These are phyloP conservation scores for Petunia secreta DNA, from an alignment of 257 asterid genomes.

Conservation along the genomic window DNA sequence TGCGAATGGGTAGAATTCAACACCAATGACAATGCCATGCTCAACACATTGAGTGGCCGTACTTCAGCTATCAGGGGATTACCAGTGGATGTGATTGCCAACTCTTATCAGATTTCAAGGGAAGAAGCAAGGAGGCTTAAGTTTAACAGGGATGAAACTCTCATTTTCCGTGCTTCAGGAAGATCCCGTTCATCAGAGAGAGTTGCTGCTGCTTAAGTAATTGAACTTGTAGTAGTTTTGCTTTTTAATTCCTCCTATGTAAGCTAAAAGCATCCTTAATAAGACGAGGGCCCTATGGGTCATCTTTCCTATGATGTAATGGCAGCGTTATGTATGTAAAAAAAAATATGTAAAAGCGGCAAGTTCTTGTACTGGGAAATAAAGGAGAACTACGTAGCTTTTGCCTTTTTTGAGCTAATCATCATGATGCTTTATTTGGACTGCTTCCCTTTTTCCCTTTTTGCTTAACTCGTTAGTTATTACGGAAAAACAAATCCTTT, in stretches of 20 bases:
- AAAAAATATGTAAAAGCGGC: neutral
- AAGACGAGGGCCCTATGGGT: conserved; percentile 21
- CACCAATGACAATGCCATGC: conserved; percentile 70
- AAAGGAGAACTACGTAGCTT: conserved; percentile 2
- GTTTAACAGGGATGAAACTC: conserved; percentile 40
- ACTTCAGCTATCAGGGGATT: conserved; percentile 65
- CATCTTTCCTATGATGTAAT: conserved; percentile 8
- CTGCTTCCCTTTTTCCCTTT: too few species aligned
- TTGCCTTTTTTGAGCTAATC: neutral
- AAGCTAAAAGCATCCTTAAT: neutral
- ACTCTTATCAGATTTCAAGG: conserved; percentile 48
- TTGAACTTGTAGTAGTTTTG: neutral
- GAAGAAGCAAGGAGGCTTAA: conserved; percentile 65
- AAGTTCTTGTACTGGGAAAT: conserved; percentile 3
- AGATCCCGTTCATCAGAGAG: neutral
- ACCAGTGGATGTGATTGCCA: conserved; percentile 58
- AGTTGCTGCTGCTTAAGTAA: conserved; percentile 17
- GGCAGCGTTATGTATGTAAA: neutral
- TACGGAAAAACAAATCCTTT: too few species aligned
- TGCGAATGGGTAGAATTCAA: conserved; percentile 76
- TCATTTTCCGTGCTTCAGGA: neutral
- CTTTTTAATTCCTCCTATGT: neutral
- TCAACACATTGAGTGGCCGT: conserved; percentile 67
- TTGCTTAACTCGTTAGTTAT: too few species aligned
- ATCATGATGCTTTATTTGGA: neutral